Percentiles rank a stretch among this genome's conserved stretches.
Conservation (phyloP, 2,329 filamentous ascomycete genomes). For the Neurospora crassa region DNA sequence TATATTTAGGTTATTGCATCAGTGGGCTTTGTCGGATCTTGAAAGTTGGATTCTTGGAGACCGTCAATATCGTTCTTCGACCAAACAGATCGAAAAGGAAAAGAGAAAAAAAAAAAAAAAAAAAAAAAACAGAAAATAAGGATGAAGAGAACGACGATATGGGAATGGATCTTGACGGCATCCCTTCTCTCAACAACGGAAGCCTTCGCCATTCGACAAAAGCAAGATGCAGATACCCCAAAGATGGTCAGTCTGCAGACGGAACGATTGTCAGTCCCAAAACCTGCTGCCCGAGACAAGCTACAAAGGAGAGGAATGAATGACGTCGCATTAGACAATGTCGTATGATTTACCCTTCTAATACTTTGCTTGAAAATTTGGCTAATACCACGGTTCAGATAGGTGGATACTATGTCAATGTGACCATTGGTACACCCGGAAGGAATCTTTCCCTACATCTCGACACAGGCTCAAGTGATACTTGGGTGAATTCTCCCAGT, state of each 20-base stretch:
- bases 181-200: constrained; percentile 19
- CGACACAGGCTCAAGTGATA: constrained; percentile 60
- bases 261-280: constrained; percentile 28
- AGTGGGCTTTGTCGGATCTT: background rate
- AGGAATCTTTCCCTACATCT: constrained; percentile 49
- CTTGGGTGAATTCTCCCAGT: constrained; percentile 58
- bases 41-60: background rate
- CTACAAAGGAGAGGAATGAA: constrained; percentile 37
- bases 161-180: constrained; percentile 23
- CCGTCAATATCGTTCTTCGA: background rate
- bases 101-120: background rate
- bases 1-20: background rate
- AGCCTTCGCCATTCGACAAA: constrained; percentile 22
- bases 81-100: background rate
- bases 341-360: constrained; percentile 31
- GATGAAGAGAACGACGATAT: constrained; percentile 28
- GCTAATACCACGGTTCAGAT: constrained; percentile 27
- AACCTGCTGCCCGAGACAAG: constrained; percentile 35
- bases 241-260: constrained; percentile 38
- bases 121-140: background rate
- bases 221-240: constrained; percentile 21
- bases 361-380: constrained; percentile 12
- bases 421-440: constrained; percentile 51
- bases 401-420: constrained; percentile 57
- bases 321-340: constrained; percentile 42